Conservation (phyloP, 805 yeast species). For the Grigorovia jiainica region DNA sequence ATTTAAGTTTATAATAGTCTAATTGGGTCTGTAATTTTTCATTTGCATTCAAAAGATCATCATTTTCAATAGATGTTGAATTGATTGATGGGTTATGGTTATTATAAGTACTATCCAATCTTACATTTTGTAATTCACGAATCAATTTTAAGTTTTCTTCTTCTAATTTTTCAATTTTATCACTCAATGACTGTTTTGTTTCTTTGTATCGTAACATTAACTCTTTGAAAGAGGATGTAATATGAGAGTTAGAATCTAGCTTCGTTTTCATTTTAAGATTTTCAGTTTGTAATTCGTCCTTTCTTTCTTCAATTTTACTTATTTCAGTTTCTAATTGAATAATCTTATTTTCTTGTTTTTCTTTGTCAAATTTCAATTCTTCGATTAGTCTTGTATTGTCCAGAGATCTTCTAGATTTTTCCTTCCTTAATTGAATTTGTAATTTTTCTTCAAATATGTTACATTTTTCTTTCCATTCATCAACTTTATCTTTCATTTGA, state of each 20-base stretch:
- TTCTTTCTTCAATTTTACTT: background rate
- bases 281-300: background rate
- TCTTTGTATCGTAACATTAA: conserved; percentile 10
- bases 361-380: background rate
- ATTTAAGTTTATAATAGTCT: conserved; percentile 25
- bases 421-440: conserved; percentile 2
- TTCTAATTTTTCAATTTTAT: conserved; percentile 18
- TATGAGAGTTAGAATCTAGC: conserved; percentile 1
- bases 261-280: conserved; percentile 3
- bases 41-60: conserved; percentile 2
- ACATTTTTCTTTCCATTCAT: conserved; percentile 5
- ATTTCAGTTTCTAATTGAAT: background rate
- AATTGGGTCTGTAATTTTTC: conserved; percentile 13
- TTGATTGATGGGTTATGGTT: background rate
- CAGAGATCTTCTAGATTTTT: background rate
- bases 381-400: background rate
- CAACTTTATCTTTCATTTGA: conserved; percentile 1
- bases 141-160: conserved; percentile 21
- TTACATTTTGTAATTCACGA: conserved; percentile 4
- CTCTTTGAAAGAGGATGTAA: conserved; percentile 1
- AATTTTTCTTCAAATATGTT: conserved; percentile 2
- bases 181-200: conserved; percentile 16
- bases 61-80: conserved; percentile 1
- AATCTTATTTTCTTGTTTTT: background rate
- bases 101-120: conserved; percentile 1